A percentile compares a stretch with the other conserved stretches of the same genome.
Conservation (phyloP, 441 rosid genomes). For the Pelargonium fulgidum region DNA sequence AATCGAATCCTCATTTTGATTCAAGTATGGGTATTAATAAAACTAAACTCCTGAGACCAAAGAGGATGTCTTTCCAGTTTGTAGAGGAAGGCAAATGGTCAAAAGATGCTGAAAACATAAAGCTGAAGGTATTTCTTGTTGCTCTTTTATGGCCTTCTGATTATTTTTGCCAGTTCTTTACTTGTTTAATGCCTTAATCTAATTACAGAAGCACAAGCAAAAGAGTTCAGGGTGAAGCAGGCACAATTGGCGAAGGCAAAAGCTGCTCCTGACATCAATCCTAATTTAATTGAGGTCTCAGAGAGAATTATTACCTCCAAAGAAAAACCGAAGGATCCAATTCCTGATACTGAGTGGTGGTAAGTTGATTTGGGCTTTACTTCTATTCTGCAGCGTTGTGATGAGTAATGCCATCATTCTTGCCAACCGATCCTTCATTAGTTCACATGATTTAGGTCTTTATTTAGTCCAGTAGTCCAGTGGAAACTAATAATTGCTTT, state of each 20-base stretch:
- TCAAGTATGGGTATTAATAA: conserved; percentile 75
- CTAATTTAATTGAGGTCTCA: conserved; percentile 78
- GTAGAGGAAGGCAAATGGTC: conserved; percentile 98
- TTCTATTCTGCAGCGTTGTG: background rate
- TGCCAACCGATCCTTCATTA: background rate
- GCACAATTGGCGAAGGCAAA: conserved; percentile 82
- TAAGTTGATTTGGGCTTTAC: conserved; percentile 31
- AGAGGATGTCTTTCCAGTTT: conserved; percentile 76
- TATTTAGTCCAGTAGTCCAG: too few species aligned
- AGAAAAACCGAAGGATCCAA: conserved; percentile 61
- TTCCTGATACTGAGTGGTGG: conserved; percentile 97
- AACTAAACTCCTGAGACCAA: conserved; percentile 74
- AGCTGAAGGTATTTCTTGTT: conserved; percentile 47
- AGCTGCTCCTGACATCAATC: conserved; percentile 74
- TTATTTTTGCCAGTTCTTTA: conserved; percentile 12
- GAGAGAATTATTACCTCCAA: conserved; percentile 55
- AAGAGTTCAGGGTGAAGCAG: conserved; percentile 83
- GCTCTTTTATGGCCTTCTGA: background rate
- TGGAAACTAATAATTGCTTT: too few species aligned
- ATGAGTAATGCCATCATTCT: background rate
- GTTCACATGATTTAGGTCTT: too few species aligned
- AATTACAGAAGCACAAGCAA: conserved; percentile 67
- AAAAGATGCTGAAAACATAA: conserved; percentile 72
- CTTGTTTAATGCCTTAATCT: conserved; percentile 16
- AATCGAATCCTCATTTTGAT: conserved; percentile 73